A percentile compares a stretch with the other conserved stretches of the same genome.
phyloP scores from a whole-genome alignment of 352 stramenopile genomes.

The Aphanomyces euteiches region DNA sequence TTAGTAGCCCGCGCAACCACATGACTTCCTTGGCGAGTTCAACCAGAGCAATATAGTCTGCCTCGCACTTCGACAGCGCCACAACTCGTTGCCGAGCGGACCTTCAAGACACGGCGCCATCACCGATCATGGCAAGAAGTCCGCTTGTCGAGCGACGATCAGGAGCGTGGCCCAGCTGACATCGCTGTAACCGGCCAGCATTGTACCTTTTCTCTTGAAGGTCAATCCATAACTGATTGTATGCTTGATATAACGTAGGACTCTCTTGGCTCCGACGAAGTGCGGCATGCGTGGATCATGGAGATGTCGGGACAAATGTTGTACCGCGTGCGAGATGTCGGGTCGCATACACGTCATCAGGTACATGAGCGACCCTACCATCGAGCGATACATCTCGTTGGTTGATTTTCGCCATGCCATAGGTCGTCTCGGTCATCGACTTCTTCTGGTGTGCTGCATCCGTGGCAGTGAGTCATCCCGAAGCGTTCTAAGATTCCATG shows the following conservation, averaged over 20 bases:
- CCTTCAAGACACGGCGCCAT: slow-evolving; percentile 8
- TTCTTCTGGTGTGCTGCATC: slow-evolving; percentile 24
- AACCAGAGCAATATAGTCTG: slow-evolving; percentile 34
- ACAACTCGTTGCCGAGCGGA: slow-evolving; percentile 18
- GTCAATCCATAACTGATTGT: not conserved
- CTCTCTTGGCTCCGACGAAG: not conserved
- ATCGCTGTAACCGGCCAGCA: not conserved
- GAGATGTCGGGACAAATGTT: slow-evolving; percentile 1
- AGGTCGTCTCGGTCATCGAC: not conserved
- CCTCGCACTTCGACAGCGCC: slow-evolving; percentile 30
- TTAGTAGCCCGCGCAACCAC: slow-evolving; percentile 19
- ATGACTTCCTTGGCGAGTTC: slow-evolving; percentile 30
- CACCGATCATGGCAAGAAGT: not conserved
- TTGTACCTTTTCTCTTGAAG: not conserved
- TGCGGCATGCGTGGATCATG: not conserved
- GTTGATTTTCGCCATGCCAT: not conserved
- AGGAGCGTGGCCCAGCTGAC: slow-evolving; percentile 6
- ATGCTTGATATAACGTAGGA: not conserved
- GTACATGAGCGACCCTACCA: slow-evolving; percentile 21
- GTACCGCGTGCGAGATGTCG: slow-evolving; percentile 17
- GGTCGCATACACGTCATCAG: slow-evolving; percentile 11
- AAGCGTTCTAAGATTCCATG: slow-evolving; percentile 5
- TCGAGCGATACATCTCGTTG: not conserved
- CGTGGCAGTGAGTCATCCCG: not conserved
- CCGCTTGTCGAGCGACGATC: no score